Conservation (phyloP, 257 asterid genomes). For the Nicotiana benthamiana region DNA sequence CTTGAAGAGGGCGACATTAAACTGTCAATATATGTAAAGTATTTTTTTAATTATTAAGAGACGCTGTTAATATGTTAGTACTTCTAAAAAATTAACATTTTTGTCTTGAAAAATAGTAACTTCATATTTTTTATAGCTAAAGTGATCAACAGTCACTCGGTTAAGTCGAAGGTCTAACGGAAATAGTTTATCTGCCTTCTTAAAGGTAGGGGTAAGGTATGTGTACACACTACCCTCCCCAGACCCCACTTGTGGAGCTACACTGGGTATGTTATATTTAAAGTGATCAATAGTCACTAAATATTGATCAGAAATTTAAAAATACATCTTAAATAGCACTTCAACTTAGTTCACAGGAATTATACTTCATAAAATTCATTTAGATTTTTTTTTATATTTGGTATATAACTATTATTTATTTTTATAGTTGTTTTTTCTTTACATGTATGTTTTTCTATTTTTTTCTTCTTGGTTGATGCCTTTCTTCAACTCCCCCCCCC, state of each 20-base stretch:
- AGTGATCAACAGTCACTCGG: no score
- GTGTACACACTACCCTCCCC: no score
- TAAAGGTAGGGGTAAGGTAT: no score
- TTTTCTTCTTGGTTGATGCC: no score
- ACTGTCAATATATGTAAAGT: not conserved
- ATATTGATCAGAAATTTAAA: not conserved
- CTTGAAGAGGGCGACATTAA: not conserved
- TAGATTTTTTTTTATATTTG: not conserved
- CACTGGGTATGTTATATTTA: no score
- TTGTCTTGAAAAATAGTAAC: not conserved
- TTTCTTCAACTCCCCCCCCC: no score
- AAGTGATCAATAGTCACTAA: not conserved
- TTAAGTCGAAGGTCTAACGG: no score
- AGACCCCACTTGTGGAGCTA: no score
- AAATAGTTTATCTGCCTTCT: no score
- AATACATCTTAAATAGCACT: not conserved
- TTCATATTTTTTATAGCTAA: not conserved
- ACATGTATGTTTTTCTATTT: no score
- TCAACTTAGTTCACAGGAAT: not conserved
- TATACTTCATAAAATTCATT: not conserved
- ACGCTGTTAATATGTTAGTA: not conserved
- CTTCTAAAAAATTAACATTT: not conserved
- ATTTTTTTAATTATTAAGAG: not conserved
- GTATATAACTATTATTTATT: not conserved
- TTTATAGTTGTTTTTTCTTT: no score